phyloP scores from a whole-genome alignment of 202 grass and related monocot species.

The Carex arenaria region DNA sequence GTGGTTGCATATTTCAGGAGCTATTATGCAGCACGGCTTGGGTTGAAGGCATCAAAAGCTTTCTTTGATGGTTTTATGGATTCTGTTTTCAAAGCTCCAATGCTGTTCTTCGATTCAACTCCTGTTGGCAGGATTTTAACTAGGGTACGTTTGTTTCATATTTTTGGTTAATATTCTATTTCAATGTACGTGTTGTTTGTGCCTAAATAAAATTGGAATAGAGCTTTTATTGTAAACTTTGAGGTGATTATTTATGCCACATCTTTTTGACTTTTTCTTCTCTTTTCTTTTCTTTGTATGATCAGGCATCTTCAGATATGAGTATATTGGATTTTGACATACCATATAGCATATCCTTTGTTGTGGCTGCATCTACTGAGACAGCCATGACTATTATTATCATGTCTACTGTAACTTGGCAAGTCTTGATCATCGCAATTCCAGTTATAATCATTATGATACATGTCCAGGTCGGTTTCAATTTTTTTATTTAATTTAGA shows the following conservation, averaged over 20 bases:
- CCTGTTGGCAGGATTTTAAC: conserved; percentile 90
- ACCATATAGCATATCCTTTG: conserved; percentile 79
- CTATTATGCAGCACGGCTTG: conserved; percentile 37
- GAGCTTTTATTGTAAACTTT: background rate
- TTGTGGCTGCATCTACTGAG: conserved; percentile 40
- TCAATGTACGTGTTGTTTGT: background rate
- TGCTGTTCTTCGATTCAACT: conserved; percentile 91
- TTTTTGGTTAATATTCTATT: background rate
- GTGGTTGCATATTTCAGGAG: conserved; percentile 63
- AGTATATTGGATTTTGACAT: conserved; percentile 92
- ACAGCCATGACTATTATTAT: conserved; percentile 35
- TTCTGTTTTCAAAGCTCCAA: conserved; percentile 82
- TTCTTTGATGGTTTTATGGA: conserved; percentile 76
- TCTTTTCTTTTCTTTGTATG: background rate
- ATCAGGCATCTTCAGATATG: conserved; percentile 94
- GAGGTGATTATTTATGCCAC: background rate
- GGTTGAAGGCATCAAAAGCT: conserved; percentile 70
- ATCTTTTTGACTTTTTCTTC: background rate
- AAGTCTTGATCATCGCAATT: conserved; percentile 68
- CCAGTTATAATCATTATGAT: conserved; percentile 56
- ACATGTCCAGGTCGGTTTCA: conserved; percentile 56
- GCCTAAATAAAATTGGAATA: background rate
- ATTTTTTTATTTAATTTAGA: background rate
- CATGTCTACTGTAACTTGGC: conserved; percentile 76
- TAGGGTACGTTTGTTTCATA: conserved; percentile 41